Base-by-base conservation (phyloP, 306 rosid genomes). In the Rosa persica region DNA sequence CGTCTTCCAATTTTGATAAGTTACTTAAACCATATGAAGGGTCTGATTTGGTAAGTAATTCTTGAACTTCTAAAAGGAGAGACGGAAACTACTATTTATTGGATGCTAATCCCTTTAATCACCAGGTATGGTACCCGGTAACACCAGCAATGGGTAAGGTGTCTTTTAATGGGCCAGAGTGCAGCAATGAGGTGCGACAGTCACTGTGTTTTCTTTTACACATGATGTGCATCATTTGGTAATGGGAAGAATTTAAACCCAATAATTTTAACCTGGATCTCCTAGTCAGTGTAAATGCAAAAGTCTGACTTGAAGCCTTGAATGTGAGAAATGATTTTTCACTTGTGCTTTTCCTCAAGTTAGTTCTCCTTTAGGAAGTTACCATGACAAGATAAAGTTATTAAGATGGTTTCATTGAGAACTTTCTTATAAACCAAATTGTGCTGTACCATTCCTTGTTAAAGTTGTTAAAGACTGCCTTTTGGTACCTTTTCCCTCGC, bases 121-220 rank as follows among this genome's bases (percentile, higher is more conserved):
- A 72, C 44, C 74, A 95, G 98, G 92, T 75, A 3, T 89, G 98
- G 98, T 86, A 92, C 76, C 98, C 98, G 13, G 98, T 92, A 54
- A 88, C 97, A 52, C 81, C 93, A 71, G 89, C 90, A 52, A 88
- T 95, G 97, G 97, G 96, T 16, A 94, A 94, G 85, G 47, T 90
- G 13, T 89, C 98, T 64, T 91, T 90, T 85, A 89, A 91, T 74
- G 98, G 93, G 20, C 97, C 90, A 36, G 96, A 92, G 79, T 92
- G 98, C 84, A 85, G 89, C 79, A 85, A 87, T 78, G 91, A 95
- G 98, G 98, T 95, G 74, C 47, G 84, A 27, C 12, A 43, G 65
- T 55, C 54, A 43, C 72, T 43, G 20, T 55, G 36, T 20, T 34
- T 69, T 48, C 19, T 25, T 23, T 75, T 22, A 68, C 30, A 7